A percentile compares a stretch with the other conserved stretches of the same genome.
These are phyloP conservation scores for Arthrobotrys pseudoclavata DNA, from an alignment of 2,329 filamentous ascomycete genomes.

Conservation along the genomic window DNA sequence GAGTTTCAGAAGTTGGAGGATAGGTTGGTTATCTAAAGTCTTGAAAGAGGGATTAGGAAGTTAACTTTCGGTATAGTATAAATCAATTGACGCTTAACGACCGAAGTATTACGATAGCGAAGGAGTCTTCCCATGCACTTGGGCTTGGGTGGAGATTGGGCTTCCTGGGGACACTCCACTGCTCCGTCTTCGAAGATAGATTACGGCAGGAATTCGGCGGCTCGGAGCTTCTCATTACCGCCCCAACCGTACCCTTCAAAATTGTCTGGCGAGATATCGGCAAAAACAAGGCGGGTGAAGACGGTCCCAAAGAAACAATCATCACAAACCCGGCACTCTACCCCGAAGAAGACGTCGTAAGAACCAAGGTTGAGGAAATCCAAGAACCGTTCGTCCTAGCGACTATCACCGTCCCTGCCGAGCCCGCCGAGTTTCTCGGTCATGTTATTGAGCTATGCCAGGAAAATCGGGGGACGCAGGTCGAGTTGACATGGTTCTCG, in stretches of 20 bases:
- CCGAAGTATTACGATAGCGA: constrained; percentile 90
- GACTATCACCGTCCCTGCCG: constrained; percentile 88
- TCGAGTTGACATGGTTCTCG: constrained; percentile 90
- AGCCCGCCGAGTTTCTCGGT: constrained; percentile 80
- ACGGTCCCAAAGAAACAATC: constrained; percentile 72
- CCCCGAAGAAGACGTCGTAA: constrained; percentile 77
- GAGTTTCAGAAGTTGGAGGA: constrained; percentile 84
- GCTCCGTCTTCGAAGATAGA: constrained; percentile 98
- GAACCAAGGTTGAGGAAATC: constrained; percentile 73
- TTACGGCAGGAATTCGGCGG: constrained; percentile 93
- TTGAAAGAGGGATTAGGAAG: neutral
- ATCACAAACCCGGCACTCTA: constrained; percentile 90
- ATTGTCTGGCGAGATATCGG: constrained; percentile 72
- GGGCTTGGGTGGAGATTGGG: constrained; percentile 94
- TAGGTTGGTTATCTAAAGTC: constrained; percentile 25
- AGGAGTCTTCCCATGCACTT: constrained; percentile 92
- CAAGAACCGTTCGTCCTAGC: constrained; percentile 82
- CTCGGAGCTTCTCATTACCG: constrained; percentile 90
- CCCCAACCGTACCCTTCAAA: constrained; percentile 93
- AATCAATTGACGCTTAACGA: constrained; percentile 94
- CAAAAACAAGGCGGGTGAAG: constrained; percentile 74
- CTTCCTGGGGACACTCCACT: constrained; percentile 95
- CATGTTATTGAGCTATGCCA: constrained; percentile 91
- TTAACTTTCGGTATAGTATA: constrained; percentile 77
- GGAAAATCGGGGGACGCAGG: constrained; percentile 85